A percentile compares a stretch with the other conserved stretches of the same genome.
Conservation (phyloP, 441 rosid genomes). For the Croton setiger region DNA sequence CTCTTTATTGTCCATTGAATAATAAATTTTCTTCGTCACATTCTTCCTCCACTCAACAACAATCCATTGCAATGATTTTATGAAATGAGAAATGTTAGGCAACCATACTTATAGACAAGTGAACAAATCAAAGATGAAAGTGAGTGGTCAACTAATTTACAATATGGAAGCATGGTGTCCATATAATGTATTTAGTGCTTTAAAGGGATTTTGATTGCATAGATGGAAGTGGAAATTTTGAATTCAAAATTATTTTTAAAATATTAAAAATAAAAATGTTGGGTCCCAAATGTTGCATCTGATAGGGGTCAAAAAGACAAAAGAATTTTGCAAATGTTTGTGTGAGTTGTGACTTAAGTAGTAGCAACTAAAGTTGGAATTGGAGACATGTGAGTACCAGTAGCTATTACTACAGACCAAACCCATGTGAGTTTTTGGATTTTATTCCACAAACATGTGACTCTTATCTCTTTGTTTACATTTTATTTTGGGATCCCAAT, state of each 20-base stretch:
- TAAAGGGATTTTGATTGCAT: background rate
- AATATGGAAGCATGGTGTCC: slow-evolving; percentile 10
- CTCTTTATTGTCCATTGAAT: no score
- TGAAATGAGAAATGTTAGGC: background rate
- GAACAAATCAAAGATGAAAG: background rate
- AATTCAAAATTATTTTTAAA: slow-evolving; percentile 1
- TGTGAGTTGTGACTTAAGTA: slow-evolving; percentile 25
- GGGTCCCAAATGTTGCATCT: slow-evolving; percentile 37
- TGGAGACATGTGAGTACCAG: slow-evolving; percentile 28
- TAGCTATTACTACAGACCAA: slow-evolving; percentile 27
- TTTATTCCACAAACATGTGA: slow-evolving; percentile 36
- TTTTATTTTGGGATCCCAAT: no score
- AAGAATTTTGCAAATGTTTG: slow-evolving; percentile 18
- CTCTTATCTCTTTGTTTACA: slow-evolving; percentile 14
- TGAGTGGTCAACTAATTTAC: slow-evolving; percentile 14
- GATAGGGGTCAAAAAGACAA: slow-evolving; percentile 24
- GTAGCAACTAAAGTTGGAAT: slow-evolving; percentile 24
- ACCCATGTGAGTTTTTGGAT: slow-evolving; percentile 39
- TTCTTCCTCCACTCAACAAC: background rate
- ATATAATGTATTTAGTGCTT: background rate
- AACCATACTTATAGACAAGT: background rate
- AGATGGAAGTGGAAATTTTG: background rate
- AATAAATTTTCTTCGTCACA: background rate
- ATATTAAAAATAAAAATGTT: slow-evolving; percentile 6
- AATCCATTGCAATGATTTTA: background rate